phyloP scores from a whole-genome alignment of 192 early-diverging fungal species.

The Linderina pennispora region DNA sequence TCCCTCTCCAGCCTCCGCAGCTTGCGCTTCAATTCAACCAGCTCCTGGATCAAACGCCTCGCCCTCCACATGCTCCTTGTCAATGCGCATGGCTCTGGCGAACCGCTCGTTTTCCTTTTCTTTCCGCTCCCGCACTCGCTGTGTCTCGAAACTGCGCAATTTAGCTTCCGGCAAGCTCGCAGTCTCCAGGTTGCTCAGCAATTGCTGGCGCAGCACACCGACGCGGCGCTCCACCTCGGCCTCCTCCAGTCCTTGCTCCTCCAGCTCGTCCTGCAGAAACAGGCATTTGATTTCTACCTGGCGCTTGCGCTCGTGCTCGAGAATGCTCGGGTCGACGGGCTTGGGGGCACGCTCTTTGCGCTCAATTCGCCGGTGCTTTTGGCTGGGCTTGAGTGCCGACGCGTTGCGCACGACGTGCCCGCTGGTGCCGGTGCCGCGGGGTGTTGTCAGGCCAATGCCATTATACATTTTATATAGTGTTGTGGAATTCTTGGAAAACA shows the following conservation, averaged over 20 bases:
- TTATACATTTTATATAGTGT: constrained; percentile 60
- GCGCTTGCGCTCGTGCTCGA: constrained; percentile 82
- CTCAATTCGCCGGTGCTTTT: not conserved
- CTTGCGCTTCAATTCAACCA: constrained; percentile 51
- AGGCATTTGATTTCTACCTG: constrained; percentile 84
- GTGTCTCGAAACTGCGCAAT: constrained; percentile 59
- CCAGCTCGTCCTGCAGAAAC: constrained; percentile 71
- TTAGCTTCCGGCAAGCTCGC: constrained; percentile 6
- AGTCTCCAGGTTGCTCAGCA: constrained; percentile 50
- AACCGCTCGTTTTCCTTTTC: constrained; percentile 57
- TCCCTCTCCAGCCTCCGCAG: constrained; percentile 22
- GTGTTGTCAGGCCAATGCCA: constrained; percentile 73
- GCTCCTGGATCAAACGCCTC: constrained; percentile 62
- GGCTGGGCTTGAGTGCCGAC: constrained; percentile 54
- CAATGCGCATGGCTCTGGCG: constrained; percentile 63
- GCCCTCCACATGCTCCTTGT: constrained; percentile 61
- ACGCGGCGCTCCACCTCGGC: constrained; percentile 65
- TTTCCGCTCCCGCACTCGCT: constrained; percentile 67
- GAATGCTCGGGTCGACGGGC: constrained; percentile 49
- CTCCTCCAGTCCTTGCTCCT: constrained; percentile 62
- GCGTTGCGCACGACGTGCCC: constrained; percentile 92
- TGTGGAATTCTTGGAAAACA: no score
- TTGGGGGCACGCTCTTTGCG: constrained; percentile 41
- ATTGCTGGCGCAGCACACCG: constrained; percentile 48
- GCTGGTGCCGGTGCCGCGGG: constrained; percentile 88